Conservation (phyloP, 73 alveolate species). For the Tetrahymena elliotti region DNA sequence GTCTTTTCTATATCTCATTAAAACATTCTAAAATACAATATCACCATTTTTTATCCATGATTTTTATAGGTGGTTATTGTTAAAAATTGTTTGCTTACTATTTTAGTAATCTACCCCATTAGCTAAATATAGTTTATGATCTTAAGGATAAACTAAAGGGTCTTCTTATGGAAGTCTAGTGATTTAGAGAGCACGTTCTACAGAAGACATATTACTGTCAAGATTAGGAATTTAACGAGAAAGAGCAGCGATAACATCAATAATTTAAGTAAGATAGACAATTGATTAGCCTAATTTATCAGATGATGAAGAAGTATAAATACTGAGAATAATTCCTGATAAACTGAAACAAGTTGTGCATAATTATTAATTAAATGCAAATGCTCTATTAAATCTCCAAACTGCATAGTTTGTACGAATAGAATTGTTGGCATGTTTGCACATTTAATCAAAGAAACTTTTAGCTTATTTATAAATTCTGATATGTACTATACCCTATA, state of each 20-base stretch:
- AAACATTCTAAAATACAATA: constrained; percentile 56
- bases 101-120: neutral
- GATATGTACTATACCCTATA: neutral
- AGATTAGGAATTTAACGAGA: neutral
- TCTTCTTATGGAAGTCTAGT: neutral
- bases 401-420: neutral
- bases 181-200: neutral
- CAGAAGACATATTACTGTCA: neutral
- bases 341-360: neutral
- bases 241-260: neutral
- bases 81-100: neutral
- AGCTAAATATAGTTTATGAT: neutral
- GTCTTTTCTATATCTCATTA: constrained; percentile 70
- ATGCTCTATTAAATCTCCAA: neutral
- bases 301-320: neutral
- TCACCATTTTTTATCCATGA: constrained; percentile 35
- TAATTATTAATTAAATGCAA: neutral
- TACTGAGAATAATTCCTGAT: neutral
- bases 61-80: neutral
- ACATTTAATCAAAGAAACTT: neutral
- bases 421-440: neutral
- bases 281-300: neutral
- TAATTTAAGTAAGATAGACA: neutral
- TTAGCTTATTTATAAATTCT: neutral
- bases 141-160: neutral